Evolutionary conservation across 768 basidiomycete genomes (phyloP).

Genomic region (Russula virescens): DNA sequence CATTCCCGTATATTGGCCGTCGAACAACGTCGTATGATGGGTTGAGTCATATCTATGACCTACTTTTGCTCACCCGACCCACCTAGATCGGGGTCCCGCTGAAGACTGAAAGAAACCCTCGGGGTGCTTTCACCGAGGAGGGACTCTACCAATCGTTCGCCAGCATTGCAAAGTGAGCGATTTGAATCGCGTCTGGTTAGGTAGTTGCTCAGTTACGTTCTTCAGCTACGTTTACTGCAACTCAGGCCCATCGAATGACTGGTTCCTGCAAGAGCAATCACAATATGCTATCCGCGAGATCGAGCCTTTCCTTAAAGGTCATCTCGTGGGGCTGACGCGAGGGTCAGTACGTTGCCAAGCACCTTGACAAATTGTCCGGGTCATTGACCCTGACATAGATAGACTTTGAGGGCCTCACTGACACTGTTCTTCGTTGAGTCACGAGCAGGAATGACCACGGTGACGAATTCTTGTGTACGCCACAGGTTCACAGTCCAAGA

Average conservation of each 20-base stretch:
- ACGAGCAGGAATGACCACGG: slow-evolving; percentile 25
- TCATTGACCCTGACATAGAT: background rate
- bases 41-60: background rate
- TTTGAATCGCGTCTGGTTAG: background rate
- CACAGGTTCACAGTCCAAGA: slow-evolving; percentile 10
- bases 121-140: slow-evolving; percentile 13
- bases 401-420: slow-evolving; percentile 21
- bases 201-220: background rate
- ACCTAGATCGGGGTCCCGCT: slow-evolving; percentile 21
- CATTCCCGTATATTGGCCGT: slow-evolving; percentile 57
- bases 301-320: slow-evolving; percentile 25
- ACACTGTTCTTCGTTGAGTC: slow-evolving; percentile 23
- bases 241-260: slow-evolving; percentile 30
- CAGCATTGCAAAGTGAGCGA: slow-evolving; percentile 14
- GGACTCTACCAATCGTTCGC: slow-evolving; percentile 8
- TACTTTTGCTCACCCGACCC: background rate
- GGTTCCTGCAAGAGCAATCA: slow-evolving; percentile 31
- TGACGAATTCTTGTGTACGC: slow-evolving; percentile 19
- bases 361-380: background rate
- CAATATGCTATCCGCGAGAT: slow-evolving; percentile 29
- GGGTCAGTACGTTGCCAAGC: slow-evolving; percentile 10
- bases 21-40: slow-evolving; percentile 46
- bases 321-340: slow-evolving; percentile 6
- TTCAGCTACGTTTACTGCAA: slow-evolving; percentile 37
- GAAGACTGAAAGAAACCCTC: slow-evolving; percentile 10